Evolutionary conservation across 176 grass and related monocot genomes (phyloP), one percentile per base, ranked within the genome.

Genomic region (Aegilops bicornis): DNA sequence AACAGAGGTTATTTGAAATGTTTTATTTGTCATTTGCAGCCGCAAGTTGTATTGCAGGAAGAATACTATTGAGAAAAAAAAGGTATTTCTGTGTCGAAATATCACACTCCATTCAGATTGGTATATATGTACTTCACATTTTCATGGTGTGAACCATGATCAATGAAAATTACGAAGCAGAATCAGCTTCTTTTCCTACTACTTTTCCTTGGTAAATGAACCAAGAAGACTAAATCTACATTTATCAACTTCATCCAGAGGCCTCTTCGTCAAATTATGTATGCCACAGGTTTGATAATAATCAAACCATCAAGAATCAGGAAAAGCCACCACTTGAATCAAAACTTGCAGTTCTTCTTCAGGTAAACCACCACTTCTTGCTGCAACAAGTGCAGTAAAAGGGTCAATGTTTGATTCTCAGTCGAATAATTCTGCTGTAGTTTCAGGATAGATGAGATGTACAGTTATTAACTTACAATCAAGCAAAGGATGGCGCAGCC

Each of bases 341-440:
- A 98, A 87, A 98, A 98, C 64, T 96, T 98, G 79, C 59, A 94
- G 85, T 92, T 98, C 63, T 91, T 92, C 84, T 98, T 98, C 20
- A 95, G 64, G 86, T 94, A 98, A 91, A 84, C 67, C 24, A 98
- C 96, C 59, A 89, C 67, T 82, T 96, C 90, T 98, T 98, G 97
- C 97, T 98, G 93, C 87, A 96, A 80, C 10, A 88, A 48, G 24
- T 60, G 19, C 17, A 89, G 11, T 39, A n/a, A 74, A 74, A 36
- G 47, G n/a, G 23, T 91, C 84, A 86, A 73, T 84, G 3, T 64
- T 69, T n/a, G 43, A 58, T 35, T 79, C 54, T 80, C 3, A 81
- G 42, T 84, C 29, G 25, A 70, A 3, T 79, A 35, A 68, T 48
- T 72, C 4, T 64, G n/a, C 29, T 81, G 7, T 48, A 84, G 25